Percentiles rank a stretch among this genome's conserved stretches.
Conservation (phyloP, 2,329 filamentous ascomycete genomes). For the Berkeleyomyces basicola region DNA sequence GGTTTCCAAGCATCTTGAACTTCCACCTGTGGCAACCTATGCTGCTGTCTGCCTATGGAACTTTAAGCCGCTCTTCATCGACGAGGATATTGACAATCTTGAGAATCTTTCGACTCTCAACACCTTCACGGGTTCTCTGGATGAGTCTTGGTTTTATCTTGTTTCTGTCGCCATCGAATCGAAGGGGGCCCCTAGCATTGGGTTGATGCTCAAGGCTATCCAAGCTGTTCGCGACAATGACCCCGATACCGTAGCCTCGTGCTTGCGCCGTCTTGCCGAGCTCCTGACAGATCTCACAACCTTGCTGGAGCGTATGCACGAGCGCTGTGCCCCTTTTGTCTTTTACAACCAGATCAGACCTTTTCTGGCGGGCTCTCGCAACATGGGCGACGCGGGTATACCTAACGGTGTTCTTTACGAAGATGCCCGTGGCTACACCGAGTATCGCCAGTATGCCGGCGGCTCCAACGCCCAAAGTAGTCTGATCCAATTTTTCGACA, state of each 20-base stretch:
- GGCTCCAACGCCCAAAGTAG: constrained; percentile 96
- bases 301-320: constrained; percentile 78
- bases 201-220: constrained; percentile 79
- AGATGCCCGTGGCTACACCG: constrained; percentile 48
- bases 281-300: constrained; percentile 67
- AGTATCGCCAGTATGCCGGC: constrained; percentile 73
- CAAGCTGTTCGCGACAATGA: constrained; percentile 59
- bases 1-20: constrained; percentile 60
- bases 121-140: constrained; percentile 84
- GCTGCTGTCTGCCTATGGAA: constrained; percentile 91
- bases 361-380: constrained; percentile 90
- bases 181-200: constrained; percentile 69
- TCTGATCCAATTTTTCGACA: constrained; percentile 92
- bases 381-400: constrained; percentile 88
- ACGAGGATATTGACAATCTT: constrained; percentile 65
- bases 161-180: constrained; percentile 93
- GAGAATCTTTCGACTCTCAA: constrained; percentile 77
- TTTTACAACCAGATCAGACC: constrained; percentile 96
- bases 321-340: constrained; percentile 81
- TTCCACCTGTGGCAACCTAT: constrained; percentile 88
- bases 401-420: constrained; percentile 81
- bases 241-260: constrained; percentile 52
- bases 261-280: constrained; percentile 71
- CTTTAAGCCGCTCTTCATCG: constrained; percentile 76
- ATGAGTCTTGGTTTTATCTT: constrained; percentile 98